Percentiles rank a stretch among this genome's conserved stretches.
Conservation (phyloP, 495 filamentous ascomycete genomes). For the Penicillium cataractarum region DNA sequence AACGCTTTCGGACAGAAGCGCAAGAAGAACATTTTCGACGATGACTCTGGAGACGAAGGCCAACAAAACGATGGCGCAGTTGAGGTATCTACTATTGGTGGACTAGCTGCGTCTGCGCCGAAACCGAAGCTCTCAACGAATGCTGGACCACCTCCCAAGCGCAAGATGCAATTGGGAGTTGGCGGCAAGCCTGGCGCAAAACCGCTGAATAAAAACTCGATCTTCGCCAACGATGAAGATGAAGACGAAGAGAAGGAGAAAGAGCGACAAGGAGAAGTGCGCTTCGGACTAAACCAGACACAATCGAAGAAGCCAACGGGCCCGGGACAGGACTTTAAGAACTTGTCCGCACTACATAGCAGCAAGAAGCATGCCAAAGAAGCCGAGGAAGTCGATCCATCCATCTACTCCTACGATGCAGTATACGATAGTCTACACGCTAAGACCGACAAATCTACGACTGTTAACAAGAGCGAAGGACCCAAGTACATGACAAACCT, state of each 20-base stretch:
- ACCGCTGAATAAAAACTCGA: slow-evolving; percentile 43
- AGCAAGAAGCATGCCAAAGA: slow-evolving; percentile 50
- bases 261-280: slow-evolving; percentile 23
- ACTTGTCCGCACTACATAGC: slow-evolving; percentile 54
- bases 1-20: slow-evolving; percentile 44
- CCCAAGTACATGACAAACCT: slow-evolving; percentile 86
- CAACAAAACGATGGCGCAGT: slow-evolving; percentile 23
- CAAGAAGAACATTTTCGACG: slow-evolving; percentile 55
- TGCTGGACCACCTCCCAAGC: slow-evolving; percentile 38
- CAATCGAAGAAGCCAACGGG: slow-evolving; percentile 18
- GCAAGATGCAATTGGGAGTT: slow-evolving; percentile 36
- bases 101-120: slow-evolving; percentile 31
- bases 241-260: slow-evolving; percentile 35
- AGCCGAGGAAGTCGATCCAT: slow-evolving; percentile 53
- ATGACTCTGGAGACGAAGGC: slow-evolving; percentile 51
- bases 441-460: slow-evolving; percentile 37
- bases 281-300: slow-evolving; percentile 25
- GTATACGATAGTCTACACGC: slow-evolving; percentile 56
- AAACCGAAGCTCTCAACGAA: slow-evolving; percentile 18
- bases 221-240: slow-evolving; percentile 48
- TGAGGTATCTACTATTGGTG: slow-evolving; percentile 50
- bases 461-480: slow-evolving; percentile 30
- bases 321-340: slow-evolving; percentile 40
- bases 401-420: slow-evolving; percentile 61
- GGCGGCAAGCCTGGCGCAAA: slow-evolving; percentile 34